phyloP scores from a whole-genome alignment of 805 yeast species.

The Yarrowia sp. region DNA sequence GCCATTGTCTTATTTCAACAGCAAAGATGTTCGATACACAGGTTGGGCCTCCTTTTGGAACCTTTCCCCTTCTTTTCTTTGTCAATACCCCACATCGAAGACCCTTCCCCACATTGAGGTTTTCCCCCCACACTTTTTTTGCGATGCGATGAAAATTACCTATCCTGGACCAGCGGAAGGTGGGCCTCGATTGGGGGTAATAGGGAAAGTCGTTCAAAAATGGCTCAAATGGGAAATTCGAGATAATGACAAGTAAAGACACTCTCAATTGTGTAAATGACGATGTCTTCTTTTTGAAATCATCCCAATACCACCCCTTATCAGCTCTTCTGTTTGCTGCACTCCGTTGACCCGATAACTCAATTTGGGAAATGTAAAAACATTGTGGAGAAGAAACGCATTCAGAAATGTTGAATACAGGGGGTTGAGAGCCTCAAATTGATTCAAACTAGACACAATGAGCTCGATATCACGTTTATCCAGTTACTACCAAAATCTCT shows the following conservation, averaged over 20 bases:
- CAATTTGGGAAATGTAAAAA: neutral
- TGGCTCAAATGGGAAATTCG: neutral
- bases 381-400: neutral
- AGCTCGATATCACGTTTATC: neutral
- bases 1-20: neutral
- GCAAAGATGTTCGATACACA: too few species aligned
- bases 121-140: neutral
- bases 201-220: too few species aligned
- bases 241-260: too few species aligned
- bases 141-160: slow-evolving; percentile 3
- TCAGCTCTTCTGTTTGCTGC: too few species aligned
- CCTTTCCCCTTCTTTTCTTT: neutral
- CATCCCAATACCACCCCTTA: too few species aligned
- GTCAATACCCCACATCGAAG: neutral
- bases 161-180: slow-evolving; percentile 9
- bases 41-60: too few species aligned
- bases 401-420: neutral
- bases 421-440: too few species aligned
- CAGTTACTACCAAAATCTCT: neutral
- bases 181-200: neutral
- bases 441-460: too few species aligned
- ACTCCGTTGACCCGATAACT: slow-evolving; percentile 1
- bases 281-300: too few species aligned
- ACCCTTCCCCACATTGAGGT: neutral
- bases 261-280: too few species aligned